Evolutionary conservation across 2,329 filamentous ascomycete genomes (phyloP), one percentile per base, ranked within the genome.

Genomic region (Aureobasidium namibiae): DNA sequence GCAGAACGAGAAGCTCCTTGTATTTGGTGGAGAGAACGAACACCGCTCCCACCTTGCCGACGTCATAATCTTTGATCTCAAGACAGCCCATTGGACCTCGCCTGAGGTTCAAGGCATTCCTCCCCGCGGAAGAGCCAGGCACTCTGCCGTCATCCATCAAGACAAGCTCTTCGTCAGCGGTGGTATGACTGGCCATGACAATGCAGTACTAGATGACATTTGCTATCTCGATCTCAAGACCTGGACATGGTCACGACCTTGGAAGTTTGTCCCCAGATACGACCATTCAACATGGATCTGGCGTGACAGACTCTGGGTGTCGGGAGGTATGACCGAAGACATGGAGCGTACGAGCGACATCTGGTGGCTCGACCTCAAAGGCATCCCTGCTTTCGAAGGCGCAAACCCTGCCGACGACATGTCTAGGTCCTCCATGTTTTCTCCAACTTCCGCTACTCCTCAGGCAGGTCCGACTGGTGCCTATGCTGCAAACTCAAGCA

Each of bases 21-120:
- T 99, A 1, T 99, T 96, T 70, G 94, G 94, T 60, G 94, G 94
- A 64, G 94, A 99, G 76, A 99, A 99, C 73, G 94, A 99, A 72
- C 94, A 97, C 70, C 85, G 92, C 65, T 92, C 92, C 60, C 96
- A 96, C 71, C 85, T 99, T 13, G 95, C 92, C 49, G 94, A 99
- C 71, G 84, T 99, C 23, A 95, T 97, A 63, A 87, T 99, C 53
- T 95, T 99, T 70, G 92, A 99, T 71, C 83, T 99, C 60, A 89
- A 92, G 70, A 94, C 90, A 0, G 91, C 92, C 36, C 88, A 95
- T 69, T 99, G 94, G 94, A 95, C 90, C 7, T 91, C 96, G 67
- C 94, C 94, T 13, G 84, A 91, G 64, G 86, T 96, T 21, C 84
- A 85, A 42, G 94, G 94, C 1, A 87, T 88, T 0, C 82, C 94